Conservation (phyloP, 192 early-diverging fungal species). For the Powellomyces hirtus region DNA sequence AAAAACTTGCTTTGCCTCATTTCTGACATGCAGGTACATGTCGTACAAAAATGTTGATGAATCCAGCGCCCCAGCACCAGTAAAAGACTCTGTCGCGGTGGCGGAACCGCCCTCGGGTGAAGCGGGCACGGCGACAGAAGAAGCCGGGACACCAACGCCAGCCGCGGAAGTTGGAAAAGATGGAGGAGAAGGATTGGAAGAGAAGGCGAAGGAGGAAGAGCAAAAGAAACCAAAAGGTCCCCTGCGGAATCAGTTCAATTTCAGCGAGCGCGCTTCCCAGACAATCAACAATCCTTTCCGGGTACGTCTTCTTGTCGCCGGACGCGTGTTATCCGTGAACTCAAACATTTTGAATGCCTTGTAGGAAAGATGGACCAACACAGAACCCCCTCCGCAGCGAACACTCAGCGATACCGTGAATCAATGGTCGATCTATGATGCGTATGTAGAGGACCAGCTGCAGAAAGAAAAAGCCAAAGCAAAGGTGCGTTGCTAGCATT, state of each 20-base stretch:
- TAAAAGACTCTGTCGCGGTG: not conserved
- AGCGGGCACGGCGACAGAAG: conserved; percentile 9
- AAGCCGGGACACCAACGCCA: conserved; percentile 13
- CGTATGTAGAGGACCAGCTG: conserved; percentile 57
- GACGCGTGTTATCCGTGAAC: not conserved
- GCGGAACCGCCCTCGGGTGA: not conserved
- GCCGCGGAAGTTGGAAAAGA: conserved; percentile 24
- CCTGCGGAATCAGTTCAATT: conserved; percentile 63
- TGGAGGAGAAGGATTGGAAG: not conserved
- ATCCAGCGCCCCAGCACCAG: not conserved
- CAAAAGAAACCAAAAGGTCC: conserved; percentile 49
- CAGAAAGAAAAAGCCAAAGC: conserved; percentile 63
- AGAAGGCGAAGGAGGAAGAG: conserved; percentile 31
- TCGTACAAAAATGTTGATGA: conserved; percentile 41
- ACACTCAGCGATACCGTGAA: conserved; percentile 54
- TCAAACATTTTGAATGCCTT: not conserved
- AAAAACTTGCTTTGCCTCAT: no score
- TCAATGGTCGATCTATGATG: conserved; percentile 65
- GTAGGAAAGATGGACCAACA: conserved; percentile 60
- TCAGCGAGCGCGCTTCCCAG: conserved; percentile 58
- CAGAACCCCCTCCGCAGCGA: conserved; percentile 59
- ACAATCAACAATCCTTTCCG: conserved; percentile 60
- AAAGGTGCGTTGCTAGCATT: conserved; percentile 48
- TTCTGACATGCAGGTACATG: conserved; percentile 37
- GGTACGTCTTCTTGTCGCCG: conserved; percentile 25